A percentile compares a stretch with the other conserved stretches of the same genome.
These are phyloP conservation scores for Spiraea crenata DNA, from an alignment of 331 rosid species.

Conservation along the genomic window DNA sequence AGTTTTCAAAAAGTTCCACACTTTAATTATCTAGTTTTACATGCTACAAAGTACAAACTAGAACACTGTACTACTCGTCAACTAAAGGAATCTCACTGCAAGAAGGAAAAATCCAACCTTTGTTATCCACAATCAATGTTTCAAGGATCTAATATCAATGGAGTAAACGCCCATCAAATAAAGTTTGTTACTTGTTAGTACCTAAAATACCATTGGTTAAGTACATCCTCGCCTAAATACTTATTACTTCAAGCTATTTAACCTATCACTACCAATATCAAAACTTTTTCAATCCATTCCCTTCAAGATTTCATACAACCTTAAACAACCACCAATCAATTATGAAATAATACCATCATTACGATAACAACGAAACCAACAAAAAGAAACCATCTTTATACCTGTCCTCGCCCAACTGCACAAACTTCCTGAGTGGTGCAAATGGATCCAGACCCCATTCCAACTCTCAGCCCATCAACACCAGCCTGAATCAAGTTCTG, in stretches of 20 bases:
- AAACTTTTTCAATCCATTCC: constrained; percentile 3
- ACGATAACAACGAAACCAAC: not conserved
- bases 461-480: constrained; percentile 86
- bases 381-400: constrained; percentile 23
- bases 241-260: not conserved
- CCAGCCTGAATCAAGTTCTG: constrained; percentile 88
- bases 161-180: not conserved
- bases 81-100: not conserved
- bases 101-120: not conserved
- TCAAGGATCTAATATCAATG: not conserved
- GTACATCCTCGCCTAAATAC: not conserved
- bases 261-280: not conserved
- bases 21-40: not conserved
- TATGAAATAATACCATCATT: not conserved
- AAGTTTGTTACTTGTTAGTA: not conserved
- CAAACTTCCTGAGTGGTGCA: constrained; percentile 97
- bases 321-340: not conserved
- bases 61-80: not conserved
- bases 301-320: not conserved
- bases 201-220: not conserved
- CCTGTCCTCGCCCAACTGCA: constrained; percentile 98
- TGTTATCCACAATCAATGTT: not conserved
- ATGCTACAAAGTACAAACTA: not conserved
- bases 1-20: not conserved
- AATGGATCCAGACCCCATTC: constrained; percentile 97